Base-by-base conservation (phyloP, 1,139 yeast genomes). In the Scheffersomyces parashehatae region DNA sequence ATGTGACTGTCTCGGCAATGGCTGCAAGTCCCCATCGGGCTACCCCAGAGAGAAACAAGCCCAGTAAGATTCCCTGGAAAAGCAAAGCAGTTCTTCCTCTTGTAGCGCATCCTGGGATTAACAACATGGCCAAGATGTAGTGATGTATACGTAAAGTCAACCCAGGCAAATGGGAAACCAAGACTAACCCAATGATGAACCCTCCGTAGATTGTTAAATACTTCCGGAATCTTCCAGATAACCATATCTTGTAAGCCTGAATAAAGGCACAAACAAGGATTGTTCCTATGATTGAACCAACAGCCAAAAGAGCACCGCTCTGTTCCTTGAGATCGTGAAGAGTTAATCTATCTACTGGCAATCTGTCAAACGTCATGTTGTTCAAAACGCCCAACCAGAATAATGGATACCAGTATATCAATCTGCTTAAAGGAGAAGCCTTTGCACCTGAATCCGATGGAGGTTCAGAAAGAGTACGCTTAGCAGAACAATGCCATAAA, bases 21-120 rank as follows among this genome's bases (percentile, higher is more conserved):
- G 96, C 83, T 3, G 95, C 98, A 56, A 86, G 83, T 42, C 95
- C 97, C 99, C 99, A 91, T 46, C 95, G 73, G 0, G 96, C 83
- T 2, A 89, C 82, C 0, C 99, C 99, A 16, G 93, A 85, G 7
- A 90, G 73, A 44, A 87, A 77, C 32, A 91, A 69, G 0, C 98
- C 99, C 1, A 88, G 62, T 24, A 93, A 68, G 2, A 93, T 76
- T 1, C 98, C 98, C 60, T 90, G 97, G 58, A 89, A 85, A 15
- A 81, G 50, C 41, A 85, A 70, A 0, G 90, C 90, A 0, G 88
- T 75, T 37, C 79, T 58, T 1, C 95, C 90, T 48, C 85, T 73
- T 0, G 96, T 86, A 10, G 89, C 81, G 39, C 97, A 88, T 0
- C 97, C 98, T 0, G 97, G 97, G 3, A 91, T 71, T 31, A 91